Evolutionary conservation across 768 basidiomycete genomes (phyloP), one percentile per base, ranked within the genome.

Genomic region (Fibroporia radiculosa): DNA sequence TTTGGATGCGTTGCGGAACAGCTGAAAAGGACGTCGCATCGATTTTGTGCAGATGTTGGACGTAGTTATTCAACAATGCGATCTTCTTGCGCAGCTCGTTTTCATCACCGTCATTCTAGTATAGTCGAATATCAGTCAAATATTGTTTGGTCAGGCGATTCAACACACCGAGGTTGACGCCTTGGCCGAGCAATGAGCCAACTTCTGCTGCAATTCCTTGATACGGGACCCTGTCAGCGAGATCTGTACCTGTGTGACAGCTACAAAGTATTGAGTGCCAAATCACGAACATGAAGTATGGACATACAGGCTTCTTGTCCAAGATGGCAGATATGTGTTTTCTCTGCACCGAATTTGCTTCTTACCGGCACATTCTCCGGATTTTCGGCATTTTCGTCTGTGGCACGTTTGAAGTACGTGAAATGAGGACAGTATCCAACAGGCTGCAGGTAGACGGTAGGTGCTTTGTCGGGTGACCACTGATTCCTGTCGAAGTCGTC

Each of bases 321-420:
- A 23, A 93, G 73, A 33, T 85, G 68, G 61, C 92, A 97, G 0
- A 72, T 69, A 59, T 98, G 93, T 2, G 89, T 83, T 33, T 77
- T 65, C 61, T 98, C 93, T 25, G 73, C 66, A 1, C 93, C 93
- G 58, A 98, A 98, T 63, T 93, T 95, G 55, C 75, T 83, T 28
- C 63, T 64, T 47, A 72, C 70, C 3, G 63, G 59, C 23, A 70
- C 65, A 31, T 65, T 66, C 10, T 64, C 62, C 11, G 66, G 56
- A n/a, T 64, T 56, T 12, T 68, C 66, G 3, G 71, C 66, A 44
- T 75, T 73, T 14, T 48, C 27, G 6, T 57, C 53, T 13, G 49
- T 47, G 2, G 52, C 39, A 31, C 74, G 74, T 58, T 80, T 86
- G 59, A 84, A 86, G 65, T 86, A 93, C 6, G 79, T 82, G 57